Percentiles rank a stretch among this genome's conserved stretches.
These are phyloP conservation scores for Marasmius fiardii DNA, from an alignment of 1,284 basidiomycete species.

Conservation along the genomic window DNA sequence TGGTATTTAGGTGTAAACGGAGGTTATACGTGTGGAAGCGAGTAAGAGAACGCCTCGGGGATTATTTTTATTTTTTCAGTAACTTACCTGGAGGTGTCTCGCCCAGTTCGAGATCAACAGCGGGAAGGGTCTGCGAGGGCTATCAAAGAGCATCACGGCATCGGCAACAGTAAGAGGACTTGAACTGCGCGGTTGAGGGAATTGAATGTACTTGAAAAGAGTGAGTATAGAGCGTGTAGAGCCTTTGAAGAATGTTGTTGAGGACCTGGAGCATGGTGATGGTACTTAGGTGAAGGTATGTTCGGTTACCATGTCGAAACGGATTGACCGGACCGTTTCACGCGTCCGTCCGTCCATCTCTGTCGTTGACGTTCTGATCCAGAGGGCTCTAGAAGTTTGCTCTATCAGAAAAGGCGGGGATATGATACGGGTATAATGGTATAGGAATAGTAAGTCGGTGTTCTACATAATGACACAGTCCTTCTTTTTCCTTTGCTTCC, in stretches of 20 bases:
- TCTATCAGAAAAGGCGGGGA: background rate
- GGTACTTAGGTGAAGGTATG: background rate
- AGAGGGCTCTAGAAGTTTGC: background rate
- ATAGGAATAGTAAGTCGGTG: background rate
- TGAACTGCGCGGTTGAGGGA: background rate
- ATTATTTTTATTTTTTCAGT: background rate
- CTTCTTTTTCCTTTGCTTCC: slow-evolving; percentile 43
- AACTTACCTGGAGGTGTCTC: background rate
- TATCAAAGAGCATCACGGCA: background rate
- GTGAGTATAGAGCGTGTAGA: background rate
- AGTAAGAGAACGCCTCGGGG: no score
- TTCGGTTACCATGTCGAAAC: background rate
- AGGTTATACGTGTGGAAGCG: no score
- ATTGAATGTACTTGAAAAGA: background rate
- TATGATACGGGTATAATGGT: background rate
- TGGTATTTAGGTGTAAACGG: no score
- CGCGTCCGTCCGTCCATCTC: background rate
- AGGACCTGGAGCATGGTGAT: background rate
- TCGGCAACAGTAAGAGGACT: background rate
- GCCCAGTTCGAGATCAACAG: slow-evolving; percentile 1
- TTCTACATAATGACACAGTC: slow-evolving; percentile 65
- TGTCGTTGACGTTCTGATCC: background rate
- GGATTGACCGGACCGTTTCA: background rate
- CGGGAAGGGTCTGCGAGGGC: background rate
- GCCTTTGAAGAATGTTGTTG: background rate